Evolutionary conservation across 139 green algal species (phyloP).

Genomic region (Chlamydomonas applanata): DNA sequence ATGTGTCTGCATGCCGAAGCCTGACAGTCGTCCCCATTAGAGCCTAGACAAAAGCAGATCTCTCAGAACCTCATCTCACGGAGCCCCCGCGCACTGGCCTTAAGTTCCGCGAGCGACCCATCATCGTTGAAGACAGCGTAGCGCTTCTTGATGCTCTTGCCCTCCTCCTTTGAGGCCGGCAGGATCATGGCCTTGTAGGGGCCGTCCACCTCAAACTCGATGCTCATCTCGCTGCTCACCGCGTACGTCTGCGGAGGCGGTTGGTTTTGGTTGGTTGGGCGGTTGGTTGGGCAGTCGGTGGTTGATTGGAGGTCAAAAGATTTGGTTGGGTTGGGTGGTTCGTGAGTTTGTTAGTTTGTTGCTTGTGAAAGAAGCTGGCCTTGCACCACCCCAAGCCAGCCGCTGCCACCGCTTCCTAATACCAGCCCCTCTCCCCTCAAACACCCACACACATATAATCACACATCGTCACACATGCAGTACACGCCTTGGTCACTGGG

Average conservation of each 20-base stretch:
- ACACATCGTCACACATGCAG: too few relatives aligned
- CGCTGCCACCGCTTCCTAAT: too few relatives aligned
- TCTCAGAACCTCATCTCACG: too few relatives aligned
- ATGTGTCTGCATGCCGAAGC: too few relatives aligned
- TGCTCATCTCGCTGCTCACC: conserved; percentile 87
- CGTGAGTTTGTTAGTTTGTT: neutral
- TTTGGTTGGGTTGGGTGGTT: conserved; percentile 15
- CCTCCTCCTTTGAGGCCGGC: conserved; percentile 95
- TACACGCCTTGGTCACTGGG: conserved; percentile 17
- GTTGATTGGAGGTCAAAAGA: neutral
- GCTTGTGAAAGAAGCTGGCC: neutral
- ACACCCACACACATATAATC: too few relatives aligned
- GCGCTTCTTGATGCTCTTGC: conserved; percentile 99
- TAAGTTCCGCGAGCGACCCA: conserved; percentile 92
- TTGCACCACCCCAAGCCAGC: too few relatives aligned
- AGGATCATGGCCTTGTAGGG: conserved; percentile 95
- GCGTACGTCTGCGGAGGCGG: conserved; percentile 70
- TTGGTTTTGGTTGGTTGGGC: conserved; percentile 44
- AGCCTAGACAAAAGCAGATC: too few relatives aligned
- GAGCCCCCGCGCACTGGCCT: conserved; percentile 45
- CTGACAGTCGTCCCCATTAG: too few relatives aligned
- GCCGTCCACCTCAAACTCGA: conserved; percentile 97
- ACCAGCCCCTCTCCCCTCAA: too few relatives aligned
- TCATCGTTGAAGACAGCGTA: conserved; percentile 96
- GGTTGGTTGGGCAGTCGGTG: too few relatives aligned